Percentiles rank a stretch among this genome's conserved stretches.
Evolutionary conservation across 495 filamentous ascomycete species (phyloP).

Genomic region (Trichoderma virens): DNA sequence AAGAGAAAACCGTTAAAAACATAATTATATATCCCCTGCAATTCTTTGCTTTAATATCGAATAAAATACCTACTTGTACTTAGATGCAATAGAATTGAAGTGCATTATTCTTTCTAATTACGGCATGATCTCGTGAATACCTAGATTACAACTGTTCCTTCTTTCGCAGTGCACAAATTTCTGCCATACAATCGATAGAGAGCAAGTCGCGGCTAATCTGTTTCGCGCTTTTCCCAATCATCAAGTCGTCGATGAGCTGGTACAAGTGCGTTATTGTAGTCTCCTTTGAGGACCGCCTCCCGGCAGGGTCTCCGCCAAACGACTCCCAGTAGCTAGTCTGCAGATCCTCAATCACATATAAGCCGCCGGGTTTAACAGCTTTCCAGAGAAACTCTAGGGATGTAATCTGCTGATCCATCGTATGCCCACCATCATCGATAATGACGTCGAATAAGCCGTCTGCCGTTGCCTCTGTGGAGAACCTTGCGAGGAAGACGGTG

Average conservation of each 20-base stretch:
- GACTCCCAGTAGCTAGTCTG: slow-evolving; percentile 2
- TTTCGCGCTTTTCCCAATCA: neutral
- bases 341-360: slow-evolving; percentile 5
- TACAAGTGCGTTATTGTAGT: neutral
- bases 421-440: neutral
- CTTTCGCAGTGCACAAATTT: slow-evolving; percentile 1
- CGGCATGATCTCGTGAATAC: neutral
- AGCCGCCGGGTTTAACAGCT: neutral
- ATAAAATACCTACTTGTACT: neutral
- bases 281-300: neutral
- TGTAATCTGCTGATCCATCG: neutral
- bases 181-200: slow-evolving; percentile 2
- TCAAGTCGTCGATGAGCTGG: neutral
- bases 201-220: neutral
- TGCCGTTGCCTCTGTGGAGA: neutral
- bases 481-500: neutral
- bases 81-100: slow-evolving; percentile 6
- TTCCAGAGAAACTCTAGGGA: neutral
- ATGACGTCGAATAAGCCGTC: neutral
- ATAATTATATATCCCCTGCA: neutral
- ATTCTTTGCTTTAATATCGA: neutral
- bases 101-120: neutral
- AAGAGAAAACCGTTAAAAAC: neutral
- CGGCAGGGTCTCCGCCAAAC: neutral
- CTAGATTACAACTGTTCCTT: neutral